phyloP scores from a whole-genome alignment of 805 yeast genomes.

The Osmozyma mogii region DNA sequence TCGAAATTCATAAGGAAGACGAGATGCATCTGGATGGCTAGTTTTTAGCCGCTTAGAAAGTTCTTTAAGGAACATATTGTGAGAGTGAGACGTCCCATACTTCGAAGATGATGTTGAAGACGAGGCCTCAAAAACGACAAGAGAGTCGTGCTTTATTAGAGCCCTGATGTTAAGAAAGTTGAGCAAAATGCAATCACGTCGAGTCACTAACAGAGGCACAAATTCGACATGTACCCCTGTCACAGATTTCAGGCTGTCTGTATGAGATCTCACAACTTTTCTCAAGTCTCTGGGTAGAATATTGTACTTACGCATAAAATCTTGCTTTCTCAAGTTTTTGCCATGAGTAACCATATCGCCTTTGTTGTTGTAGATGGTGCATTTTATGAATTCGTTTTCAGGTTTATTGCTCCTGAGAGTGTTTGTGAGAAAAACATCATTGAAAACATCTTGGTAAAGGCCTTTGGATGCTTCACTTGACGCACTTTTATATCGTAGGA shows the following conservation, averaged over 20 bases:
- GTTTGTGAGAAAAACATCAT: constrained; percentile 12
- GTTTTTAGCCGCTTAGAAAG: constrained; percentile 30
- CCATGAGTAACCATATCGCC: constrained; percentile 41
- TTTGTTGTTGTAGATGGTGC: constrained; percentile 40
- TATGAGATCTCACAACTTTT: constrained; percentile 32
- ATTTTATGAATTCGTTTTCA: constrained; percentile 33
- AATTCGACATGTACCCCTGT: constrained; percentile 33
- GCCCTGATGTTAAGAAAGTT: constrained; percentile 45
- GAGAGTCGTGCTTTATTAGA: constrained; percentile 43
- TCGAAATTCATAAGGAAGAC: constrained; percentile 77
- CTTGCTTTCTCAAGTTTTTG: constrained; percentile 35
- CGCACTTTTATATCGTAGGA: constrained; percentile 1
- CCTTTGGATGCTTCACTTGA: background rate
- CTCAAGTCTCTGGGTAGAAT: constrained; percentile 53
- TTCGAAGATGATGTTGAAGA: constrained; percentile 23
- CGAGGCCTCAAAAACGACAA: constrained; percentile 37
- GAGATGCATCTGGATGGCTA: constrained; percentile 18
- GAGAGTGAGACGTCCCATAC: constrained; percentile 39
- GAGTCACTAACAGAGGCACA: constrained; percentile 47
- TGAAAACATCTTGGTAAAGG: constrained; percentile 3
- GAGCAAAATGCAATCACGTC: constrained; percentile 39
- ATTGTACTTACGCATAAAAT: constrained; percentile 37
- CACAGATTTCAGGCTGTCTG: constrained; percentile 3
- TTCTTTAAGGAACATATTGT: constrained; percentile 35
- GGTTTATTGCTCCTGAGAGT: constrained; percentile 7